Conservation (phyloP, 768 basidiomycete species). For the Russula olivacea region DNA sequence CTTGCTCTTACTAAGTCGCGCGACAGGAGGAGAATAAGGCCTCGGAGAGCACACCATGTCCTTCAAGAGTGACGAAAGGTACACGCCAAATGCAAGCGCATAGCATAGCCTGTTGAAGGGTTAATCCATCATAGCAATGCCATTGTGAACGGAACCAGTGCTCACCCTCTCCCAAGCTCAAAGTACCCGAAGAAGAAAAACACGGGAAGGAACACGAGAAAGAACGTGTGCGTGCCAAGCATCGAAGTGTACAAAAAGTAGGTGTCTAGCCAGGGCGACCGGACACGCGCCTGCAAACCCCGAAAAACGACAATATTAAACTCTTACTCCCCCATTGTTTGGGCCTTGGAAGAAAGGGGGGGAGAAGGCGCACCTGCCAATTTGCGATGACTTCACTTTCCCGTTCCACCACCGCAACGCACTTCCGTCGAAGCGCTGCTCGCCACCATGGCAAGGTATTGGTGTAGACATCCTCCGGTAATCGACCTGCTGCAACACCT, state of each 20-base stretch:
- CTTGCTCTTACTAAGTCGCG: constrained; percentile 65
- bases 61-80: constrained; percentile 81
- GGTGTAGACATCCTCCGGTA: constrained; percentile 53
- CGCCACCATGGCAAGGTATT: constrained; percentile 60
- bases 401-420: constrained; percentile 48
- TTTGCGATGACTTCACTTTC: constrained; percentile 58
- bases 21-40: constrained; percentile 86
- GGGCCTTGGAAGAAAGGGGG: neutral
- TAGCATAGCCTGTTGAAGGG: constrained; percentile 48
- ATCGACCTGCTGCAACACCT: constrained; percentile 28
- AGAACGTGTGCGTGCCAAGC: constrained; percentile 85
- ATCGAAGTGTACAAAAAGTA: constrained; percentile 83
- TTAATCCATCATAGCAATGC: constrained; percentile 11
- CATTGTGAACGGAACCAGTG: neutral
- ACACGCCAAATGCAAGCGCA: constrained; percentile 74
- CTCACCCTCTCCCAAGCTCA: constrained; percentile 68
- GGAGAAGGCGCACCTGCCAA: constrained; percentile 50
- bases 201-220: constrained; percentile 82
- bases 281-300: constrained; percentile 41
- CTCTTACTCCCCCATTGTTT: neutral
- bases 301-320: neutral
- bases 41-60: constrained; percentile 87
- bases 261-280: constrained; percentile 61
- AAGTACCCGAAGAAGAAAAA: constrained; percentile 85
- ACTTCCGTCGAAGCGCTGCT: constrained; percentile 47